Conservation (phyloP, 192 early-diverging fungal genomes). For the Linnemannia zychae region DNA sequence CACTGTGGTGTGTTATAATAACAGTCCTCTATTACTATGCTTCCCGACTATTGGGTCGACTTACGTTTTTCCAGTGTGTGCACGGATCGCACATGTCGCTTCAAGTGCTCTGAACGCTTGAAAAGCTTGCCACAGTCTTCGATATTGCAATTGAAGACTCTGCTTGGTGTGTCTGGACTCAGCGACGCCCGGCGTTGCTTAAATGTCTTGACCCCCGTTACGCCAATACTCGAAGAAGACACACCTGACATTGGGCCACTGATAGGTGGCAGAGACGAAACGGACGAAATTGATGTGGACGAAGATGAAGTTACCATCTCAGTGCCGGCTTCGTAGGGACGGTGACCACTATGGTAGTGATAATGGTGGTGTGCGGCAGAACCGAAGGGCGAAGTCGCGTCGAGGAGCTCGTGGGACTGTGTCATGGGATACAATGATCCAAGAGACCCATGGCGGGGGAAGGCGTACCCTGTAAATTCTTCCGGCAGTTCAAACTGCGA, state of each 20-base stretch:
- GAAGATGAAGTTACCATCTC: conserved; percentile 41
- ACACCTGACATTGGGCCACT: not conserved
- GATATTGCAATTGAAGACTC: conserved; percentile 49
- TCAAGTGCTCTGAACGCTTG: conserved; percentile 72
- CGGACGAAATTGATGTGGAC: conserved; percentile 41
- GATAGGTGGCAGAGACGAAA: conserved; percentile 15
- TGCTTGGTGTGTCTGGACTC: conserved; percentile 28
- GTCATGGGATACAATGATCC: conserved; percentile 38
- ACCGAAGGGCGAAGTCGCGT: not conserved
- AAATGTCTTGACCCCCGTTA: not conserved
- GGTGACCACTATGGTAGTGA: not conserved
- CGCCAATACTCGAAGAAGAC: not conserved
- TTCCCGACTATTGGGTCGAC: conserved; percentile 11
- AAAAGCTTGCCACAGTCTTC: conserved; percentile 67
- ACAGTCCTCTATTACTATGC: too few species aligned
- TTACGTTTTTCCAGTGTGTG: conserved; percentile 73
- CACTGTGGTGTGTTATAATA: too few species aligned
- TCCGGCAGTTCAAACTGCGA: conserved; percentile 19
- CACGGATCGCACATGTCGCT: conserved; percentile 69
- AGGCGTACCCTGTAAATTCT: conserved; percentile 5
- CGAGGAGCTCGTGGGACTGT: conserved; percentile 25
- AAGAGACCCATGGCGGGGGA: conserved; percentile 41
- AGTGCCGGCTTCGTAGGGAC: not conserved
- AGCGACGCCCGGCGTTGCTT: conserved; percentile 32
- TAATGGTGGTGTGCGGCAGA: not conserved